Conservation (phyloP, 1,284 basidiomycete species). For the Anthracocystis panici-leucophaei region DNA sequence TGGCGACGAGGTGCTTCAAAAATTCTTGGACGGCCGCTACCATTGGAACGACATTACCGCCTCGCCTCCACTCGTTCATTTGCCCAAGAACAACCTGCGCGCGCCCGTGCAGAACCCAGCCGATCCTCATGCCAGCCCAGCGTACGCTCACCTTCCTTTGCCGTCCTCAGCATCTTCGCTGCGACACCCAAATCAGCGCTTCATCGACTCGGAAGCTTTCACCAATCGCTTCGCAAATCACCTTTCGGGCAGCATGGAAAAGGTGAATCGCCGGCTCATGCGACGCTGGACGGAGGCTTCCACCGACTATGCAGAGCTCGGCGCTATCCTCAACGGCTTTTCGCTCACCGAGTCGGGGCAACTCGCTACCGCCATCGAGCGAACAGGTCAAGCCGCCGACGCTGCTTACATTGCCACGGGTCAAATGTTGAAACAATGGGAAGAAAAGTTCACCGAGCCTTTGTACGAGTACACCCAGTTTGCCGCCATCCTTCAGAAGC, state of each 20-base stretch:
- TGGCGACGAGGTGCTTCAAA: slow-evolving; percentile 92
- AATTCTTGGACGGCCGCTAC: slow-evolving; percentile 93
- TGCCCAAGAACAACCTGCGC: slow-evolving; percentile 95
- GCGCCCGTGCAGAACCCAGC: slow-evolving; percentile 95
- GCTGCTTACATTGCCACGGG: slow-evolving; percentile 90
- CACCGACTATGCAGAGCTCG: slow-evolving; percentile 92
- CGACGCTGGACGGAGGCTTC: slow-evolving; percentile 95
- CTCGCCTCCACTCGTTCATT: slow-evolving; percentile 81
- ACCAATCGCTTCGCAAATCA: slow-evolving; percentile 96
- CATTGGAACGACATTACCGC: slow-evolving; percentile 77
- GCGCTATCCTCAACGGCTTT: slow-evolving; percentile 94
- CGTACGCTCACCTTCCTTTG: slow-evolving; percentile 86
- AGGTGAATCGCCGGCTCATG: slow-evolving; percentile 88
- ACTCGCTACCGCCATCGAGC: slow-evolving; percentile 84
- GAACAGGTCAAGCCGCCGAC: slow-evolving; percentile 94
- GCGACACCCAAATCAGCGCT: slow-evolving; percentile 73
- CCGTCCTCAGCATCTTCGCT: slow-evolving; percentile 74
- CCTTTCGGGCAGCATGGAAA: slow-evolving; percentile 91
- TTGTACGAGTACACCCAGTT: slow-evolving; percentile 96
- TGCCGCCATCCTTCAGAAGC: slow-evolving; percentile 89
- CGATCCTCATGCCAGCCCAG: slow-evolving; percentile 78
- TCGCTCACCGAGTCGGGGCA: slow-evolving; percentile 84
- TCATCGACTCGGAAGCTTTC: slow-evolving; percentile 94
- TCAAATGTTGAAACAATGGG: slow-evolving; percentile 71
- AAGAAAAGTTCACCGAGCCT: slow-evolving; percentile 91